Percentiles rank a stretch among this genome's conserved stretches.
phyloP scores from a whole-genome alignment of 352 stramenopile species.

The Globisporangium lucens region DNA sequence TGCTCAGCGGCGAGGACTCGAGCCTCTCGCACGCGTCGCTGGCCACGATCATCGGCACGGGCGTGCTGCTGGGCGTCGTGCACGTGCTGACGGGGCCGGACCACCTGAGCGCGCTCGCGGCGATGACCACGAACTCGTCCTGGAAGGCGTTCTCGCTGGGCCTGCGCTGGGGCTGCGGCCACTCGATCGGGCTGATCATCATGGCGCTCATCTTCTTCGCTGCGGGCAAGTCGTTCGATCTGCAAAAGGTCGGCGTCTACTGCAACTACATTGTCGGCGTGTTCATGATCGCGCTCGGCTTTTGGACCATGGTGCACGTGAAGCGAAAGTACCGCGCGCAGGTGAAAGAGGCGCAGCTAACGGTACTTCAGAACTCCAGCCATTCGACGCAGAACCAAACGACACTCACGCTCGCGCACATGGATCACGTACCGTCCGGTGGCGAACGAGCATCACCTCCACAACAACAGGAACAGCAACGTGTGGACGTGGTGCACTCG shows the following conservation, averaged over 20 bases:
- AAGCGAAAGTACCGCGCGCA: slow-evolving; percentile 48
- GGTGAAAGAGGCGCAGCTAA: slow-evolving; percentile 32
- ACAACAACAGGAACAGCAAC: slow-evolving; percentile 1
- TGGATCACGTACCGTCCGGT: slow-evolving; percentile 5
- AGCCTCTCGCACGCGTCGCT: slow-evolving; percentile 23
- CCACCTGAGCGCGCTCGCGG: slow-evolving; percentile 88
- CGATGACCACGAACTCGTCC: slow-evolving; percentile 78
- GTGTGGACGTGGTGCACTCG: neutral
- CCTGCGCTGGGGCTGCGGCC: slow-evolving; percentile 88
- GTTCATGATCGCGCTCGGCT: slow-evolving; percentile 75
- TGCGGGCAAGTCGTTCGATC: slow-evolving; percentile 38
- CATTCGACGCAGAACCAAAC: neutral
- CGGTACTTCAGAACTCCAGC: neutral
- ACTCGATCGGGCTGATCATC: slow-evolving; percentile 86
- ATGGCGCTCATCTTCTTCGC: slow-evolving; percentile 85
- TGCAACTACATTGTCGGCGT: slow-evolving; percentile 72
- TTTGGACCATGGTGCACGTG: slow-evolving; percentile 52
- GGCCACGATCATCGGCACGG: slow-evolving; percentile 23
- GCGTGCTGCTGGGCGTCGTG: slow-evolving; percentile 19
- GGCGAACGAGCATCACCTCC: neutral
- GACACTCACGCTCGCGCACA: slow-evolving; percentile 7
- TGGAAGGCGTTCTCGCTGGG: slow-evolving; percentile 81
- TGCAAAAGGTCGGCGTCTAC: slow-evolving; percentile 55
- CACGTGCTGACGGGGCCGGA: slow-evolving; percentile 60
- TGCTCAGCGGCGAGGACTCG: slow-evolving; percentile 20